phyloP scores from a whole-genome alignment of 2,329 filamentous ascomycete species.

The Pseudonectria foliicola region DNA sequence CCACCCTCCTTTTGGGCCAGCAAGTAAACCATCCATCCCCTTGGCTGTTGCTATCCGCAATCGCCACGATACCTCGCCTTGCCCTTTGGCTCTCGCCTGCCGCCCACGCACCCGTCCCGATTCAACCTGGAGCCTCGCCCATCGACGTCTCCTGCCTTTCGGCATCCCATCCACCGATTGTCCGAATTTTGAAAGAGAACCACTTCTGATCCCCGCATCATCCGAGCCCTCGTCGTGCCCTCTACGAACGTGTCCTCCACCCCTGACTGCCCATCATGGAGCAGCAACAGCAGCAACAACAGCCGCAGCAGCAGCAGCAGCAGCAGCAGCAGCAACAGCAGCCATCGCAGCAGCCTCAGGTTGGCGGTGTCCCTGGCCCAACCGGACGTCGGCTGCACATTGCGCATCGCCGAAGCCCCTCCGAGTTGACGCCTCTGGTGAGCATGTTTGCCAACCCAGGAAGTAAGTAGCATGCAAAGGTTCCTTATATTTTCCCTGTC shows the following conservation, averaged over 20 bases:
- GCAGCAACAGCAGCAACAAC: slow-evolving; percentile 48
- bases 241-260: no score
- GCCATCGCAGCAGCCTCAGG: slow-evolving; percentile 39
- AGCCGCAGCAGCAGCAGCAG: slow-evolving; percentile 48
- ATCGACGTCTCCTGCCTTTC: no score
- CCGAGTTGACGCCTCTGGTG: slow-evolving; percentile 94
- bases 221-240: slow-evolving; percentile 38
- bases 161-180: no score
- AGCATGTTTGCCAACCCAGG: slow-evolving; percentile 70
- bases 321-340: slow-evolving; percentile 37
- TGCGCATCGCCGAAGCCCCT: slow-evolving; percentile 92
- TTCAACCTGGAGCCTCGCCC: slow-evolving; percentile 16
- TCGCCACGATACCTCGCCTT: slow-evolving; percentile 16
- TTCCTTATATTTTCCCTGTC: slow-evolving; percentile 3
- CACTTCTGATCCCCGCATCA: slow-evolving; percentile 13
- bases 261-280: slow-evolving; percentile 52
- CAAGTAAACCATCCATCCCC: slow-evolving; percentile 25
- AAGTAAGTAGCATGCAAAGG: slow-evolving; percentile 44
- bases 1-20: slow-evolving; percentile 32
- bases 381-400: slow-evolving; percentile 90
- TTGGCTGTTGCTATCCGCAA: slow-evolving; percentile 22
- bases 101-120: slow-evolving; percentile 6
- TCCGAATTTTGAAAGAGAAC: no score
- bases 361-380: slow-evolving; percentile 61
- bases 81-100: slow-evolving; percentile 15